Evolutionary conservation across 2,329 filamentous ascomycete species (phyloP), one percentile per base, ranked within the genome.

Genomic region (Dendrostoma leiphaemia): DNA sequence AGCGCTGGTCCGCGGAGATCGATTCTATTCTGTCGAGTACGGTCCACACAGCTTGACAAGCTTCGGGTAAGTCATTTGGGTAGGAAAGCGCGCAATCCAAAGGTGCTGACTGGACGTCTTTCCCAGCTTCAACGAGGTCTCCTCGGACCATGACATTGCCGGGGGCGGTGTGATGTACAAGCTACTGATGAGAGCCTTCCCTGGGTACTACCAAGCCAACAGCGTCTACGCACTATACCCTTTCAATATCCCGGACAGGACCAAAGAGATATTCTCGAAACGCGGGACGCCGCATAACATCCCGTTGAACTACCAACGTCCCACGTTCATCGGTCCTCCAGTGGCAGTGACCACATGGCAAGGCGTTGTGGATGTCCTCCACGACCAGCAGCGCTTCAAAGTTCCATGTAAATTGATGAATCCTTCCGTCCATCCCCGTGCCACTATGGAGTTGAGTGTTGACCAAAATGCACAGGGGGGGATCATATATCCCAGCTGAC

Each of bases 1-100:
- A 4, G 75, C 81, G 5, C 71, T 86, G 17, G 83, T 86, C 4
- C 79, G 84, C 19, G 81, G 82, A 8, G 85, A 88, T 60, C 74
- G 85, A 15, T 85, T 86, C 69, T 86, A 85, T 67, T 86, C 84
- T 1, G 61, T 69, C 5, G 84, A 87, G 64, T 86, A 79, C 60
- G 78, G 81, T 2, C 64, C 84, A 0, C 76, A 77, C 32, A 84
- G 81, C 59, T 68, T 89, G 46, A 88, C 86, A 2, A 87, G 86
- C 65, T 89, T 84, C 84, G 85, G 85, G 48, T 85, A 76, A 48
- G 59, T 48, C n/a, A 53, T 12, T 17, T 6, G 13, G 7, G 13
- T 15, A 8, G 31, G 31, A 32, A 8, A 32, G 15, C 31, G 15
- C 31, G 31, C 31, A 32, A 7, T 7, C 7, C 8, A 15, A 15